Conservation (phyloP, 257 asterid genomes). For the Plectranthus barbatus region DNA sequence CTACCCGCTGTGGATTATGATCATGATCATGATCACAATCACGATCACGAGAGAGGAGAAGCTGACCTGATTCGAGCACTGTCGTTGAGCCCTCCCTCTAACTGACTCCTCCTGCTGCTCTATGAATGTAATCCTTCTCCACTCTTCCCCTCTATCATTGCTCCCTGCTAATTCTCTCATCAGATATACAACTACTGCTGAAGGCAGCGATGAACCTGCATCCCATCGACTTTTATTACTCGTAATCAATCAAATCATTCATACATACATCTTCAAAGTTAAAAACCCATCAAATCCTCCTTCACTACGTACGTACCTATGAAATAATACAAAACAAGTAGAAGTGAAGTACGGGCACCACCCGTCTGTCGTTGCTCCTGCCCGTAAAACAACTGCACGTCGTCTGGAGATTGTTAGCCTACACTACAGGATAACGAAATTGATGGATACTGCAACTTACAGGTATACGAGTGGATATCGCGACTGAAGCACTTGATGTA, state of each 20-base stretch:
- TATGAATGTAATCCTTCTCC: conserved; percentile 58
- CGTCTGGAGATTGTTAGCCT: conserved; percentile 4
- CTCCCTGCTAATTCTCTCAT: conserved; percentile 66
- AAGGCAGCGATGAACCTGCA: conserved; percentile 86
- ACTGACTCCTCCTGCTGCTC: conserved; percentile 46
- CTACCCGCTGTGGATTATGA: too few species aligned
- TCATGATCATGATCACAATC: too few species aligned
- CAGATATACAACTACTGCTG: conserved; percentile 68
- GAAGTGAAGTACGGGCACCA: conserved; percentile 46
- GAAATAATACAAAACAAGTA: conserved; percentile 62
- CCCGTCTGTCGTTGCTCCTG: conserved; percentile 45
- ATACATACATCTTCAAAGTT: too few species aligned
- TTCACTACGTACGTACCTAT: conserved; percentile 42
- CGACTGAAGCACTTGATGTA: conserved; percentile 65
- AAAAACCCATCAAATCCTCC: too few species aligned
- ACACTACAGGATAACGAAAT: background rate
- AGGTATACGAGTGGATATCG: conserved; percentile 63
- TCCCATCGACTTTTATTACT: too few species aligned
- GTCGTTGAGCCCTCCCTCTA: conserved; percentile 28
- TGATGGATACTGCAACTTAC: conserved; percentile 40
- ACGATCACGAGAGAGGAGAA: too few species aligned
- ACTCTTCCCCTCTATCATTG: conserved; percentile 38
- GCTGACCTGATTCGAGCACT: conserved; percentile 82
- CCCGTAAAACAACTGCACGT: conserved; percentile 73
- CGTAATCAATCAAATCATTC: too few species aligned